Percentiles rank a stretch among this genome's conserved stretches.
These are phyloP conservation scores for Solanum okadae DNA, from an alignment of 257 asterid species.

Conservation along the genomic window DNA sequence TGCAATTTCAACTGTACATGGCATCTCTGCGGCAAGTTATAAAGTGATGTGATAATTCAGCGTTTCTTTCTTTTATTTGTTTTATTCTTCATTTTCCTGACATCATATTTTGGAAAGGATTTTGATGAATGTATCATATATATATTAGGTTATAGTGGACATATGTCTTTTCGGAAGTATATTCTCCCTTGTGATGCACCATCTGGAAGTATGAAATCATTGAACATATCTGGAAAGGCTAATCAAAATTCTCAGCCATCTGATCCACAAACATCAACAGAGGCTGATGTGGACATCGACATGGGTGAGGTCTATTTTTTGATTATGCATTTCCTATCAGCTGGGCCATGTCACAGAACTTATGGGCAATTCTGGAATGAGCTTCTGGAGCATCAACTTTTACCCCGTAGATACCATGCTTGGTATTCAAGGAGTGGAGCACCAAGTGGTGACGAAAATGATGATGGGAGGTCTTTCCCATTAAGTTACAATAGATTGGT, in stretches of 20 bases:
- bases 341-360: conserved; percentile 94
- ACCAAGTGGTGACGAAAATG: conserved; percentile 76
- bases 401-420: conserved; percentile 95
- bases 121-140: not conserved
- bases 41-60: not conserved
- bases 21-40: not conserved
- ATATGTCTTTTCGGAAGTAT: conserved; percentile 83
- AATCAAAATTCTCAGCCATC: conserved; percentile 52
- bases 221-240: conserved; percentile 54
- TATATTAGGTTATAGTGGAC: conserved; percentile 34
- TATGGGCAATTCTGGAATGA: conserved; percentile 94
- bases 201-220: conserved; percentile 47
- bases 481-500: conserved; percentile 67
- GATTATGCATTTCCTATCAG: conserved; percentile 93
- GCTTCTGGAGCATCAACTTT: conserved; percentile 92
- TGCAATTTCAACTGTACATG: not conserved
- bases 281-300: conserved; percentile 64
- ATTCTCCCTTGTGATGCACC: conserved; percentile 49
- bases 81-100: not conserved
- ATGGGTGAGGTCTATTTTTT: conserved; percentile 88
- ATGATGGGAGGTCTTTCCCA: conserved; percentile 86
- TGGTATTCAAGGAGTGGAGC: conserved; percentile 85
- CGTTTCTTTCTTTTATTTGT: not conserved
- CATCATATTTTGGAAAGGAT: not conserved
- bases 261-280: conserved; percentile 37